Evolutionary conservation across 2,329 filamentous ascomycete genomes (phyloP).

Genomic region (Colletotrichum costaricense): DNA sequence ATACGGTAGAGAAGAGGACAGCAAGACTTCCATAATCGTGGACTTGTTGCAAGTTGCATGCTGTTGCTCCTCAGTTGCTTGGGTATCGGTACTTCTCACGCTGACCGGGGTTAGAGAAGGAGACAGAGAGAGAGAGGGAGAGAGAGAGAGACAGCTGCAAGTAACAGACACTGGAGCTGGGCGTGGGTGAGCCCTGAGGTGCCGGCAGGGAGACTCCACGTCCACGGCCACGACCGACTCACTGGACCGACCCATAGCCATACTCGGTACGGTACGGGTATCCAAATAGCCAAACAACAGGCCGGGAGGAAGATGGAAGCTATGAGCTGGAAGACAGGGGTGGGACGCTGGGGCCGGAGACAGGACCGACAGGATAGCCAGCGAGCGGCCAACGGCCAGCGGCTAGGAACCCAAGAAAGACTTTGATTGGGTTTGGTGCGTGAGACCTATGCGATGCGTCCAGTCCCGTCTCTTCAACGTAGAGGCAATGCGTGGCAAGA

Average conservation of each 20-base stretch:
- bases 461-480: too few species aligned
- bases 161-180: neutral
- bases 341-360: conserved; percentile 13
- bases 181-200: neutral
- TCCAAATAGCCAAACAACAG: neutral
- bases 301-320: neutral
- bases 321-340: conserved; percentile 11
- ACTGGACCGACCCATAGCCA: conserved; percentile 4
- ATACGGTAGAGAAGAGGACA: neutral
- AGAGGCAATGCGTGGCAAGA: conserved; percentile 1
- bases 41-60: neutral
- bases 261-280: neutral
- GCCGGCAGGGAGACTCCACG: conserved; percentile 4
- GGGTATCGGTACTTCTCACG: neutral
- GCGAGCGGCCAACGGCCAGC: conserved; percentile 6
- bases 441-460: neutral
- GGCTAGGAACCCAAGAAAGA: conserved; percentile 1
- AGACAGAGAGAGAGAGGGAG: neutral
- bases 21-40: neutral
- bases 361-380: conserved; percentile 22
- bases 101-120: neutral
- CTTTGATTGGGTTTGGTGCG: neutral
- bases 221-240: conserved; percentile 6
- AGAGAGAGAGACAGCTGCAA: neutral
- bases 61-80: neutral